phyloP scores from a whole-genome alignment of 495 filamentous ascomycete species.

The Xylaria sp. region DNA sequence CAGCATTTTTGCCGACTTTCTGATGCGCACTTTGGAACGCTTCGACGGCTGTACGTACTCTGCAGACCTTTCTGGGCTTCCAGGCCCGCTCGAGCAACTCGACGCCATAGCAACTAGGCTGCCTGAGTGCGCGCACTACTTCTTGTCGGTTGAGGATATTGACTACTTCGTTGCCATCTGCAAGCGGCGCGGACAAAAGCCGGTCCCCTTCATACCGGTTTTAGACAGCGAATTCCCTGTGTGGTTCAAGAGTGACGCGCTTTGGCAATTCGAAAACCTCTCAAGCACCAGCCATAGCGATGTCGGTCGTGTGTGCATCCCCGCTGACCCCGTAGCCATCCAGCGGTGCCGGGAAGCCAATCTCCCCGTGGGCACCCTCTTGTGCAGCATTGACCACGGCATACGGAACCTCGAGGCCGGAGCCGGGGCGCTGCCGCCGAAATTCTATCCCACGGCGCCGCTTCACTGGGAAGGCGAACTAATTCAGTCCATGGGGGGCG shows the following conservation, averaged over 20 bases:
- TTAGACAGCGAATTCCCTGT: conserved; percentile 88
- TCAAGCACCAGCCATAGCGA: conserved; percentile 85
- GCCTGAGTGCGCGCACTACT: too few relatives aligned
- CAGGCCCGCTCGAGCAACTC: too few relatives aligned
- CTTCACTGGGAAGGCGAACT: conserved; percentile 64
- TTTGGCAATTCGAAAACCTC: conserved; percentile 90
- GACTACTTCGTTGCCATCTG: conserved; percentile 77
- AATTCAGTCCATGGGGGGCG: conserved; percentile 78
- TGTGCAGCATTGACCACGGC: too few relatives aligned
- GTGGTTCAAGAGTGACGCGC: conserved; percentile 92
- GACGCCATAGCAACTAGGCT: too few relatives aligned
- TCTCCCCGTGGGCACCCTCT: conserved; percentile 35
- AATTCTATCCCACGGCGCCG: too few relatives aligned
- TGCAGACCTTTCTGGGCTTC: too few relatives aligned
- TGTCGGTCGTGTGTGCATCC: conserved; percentile 81
- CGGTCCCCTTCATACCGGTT: conserved; percentile 81
- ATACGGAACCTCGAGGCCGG: too few relatives aligned
- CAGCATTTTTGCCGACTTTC: conserved; percentile 79
- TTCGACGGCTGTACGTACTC: conserved; percentile 47
- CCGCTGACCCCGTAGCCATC: conserved; percentile 84
- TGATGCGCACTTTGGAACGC: conserved; percentile 82
- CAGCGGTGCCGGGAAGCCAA: conserved; percentile 76
- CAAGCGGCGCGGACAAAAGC: conserved; percentile 82
- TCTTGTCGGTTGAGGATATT: conserved; percentile 40
- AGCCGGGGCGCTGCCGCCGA: too few relatives aligned